Conservation (phyloP, 129 eudicot genomes). For the Flaveria sonorensis region DNA sequence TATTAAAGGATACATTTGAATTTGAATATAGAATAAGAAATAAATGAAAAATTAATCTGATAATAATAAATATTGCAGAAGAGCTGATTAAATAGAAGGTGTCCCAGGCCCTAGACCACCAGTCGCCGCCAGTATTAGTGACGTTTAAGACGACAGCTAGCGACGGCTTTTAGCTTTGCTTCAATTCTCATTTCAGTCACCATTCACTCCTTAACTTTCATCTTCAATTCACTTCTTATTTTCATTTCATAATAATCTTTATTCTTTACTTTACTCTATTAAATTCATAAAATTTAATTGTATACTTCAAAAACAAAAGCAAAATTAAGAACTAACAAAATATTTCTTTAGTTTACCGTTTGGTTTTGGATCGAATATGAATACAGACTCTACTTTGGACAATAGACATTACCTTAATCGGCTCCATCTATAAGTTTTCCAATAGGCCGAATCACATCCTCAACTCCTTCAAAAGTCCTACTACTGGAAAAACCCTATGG, state of each 20-base stretch:
- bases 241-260: too few species aligned
- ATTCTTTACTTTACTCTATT: too few species aligned
- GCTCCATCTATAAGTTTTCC: too few species aligned
- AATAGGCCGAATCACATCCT: too few species aligned
- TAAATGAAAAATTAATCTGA: background rate
- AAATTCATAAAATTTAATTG: background rate
- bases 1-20: background rate
- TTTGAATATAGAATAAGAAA: background rate
- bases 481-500: too few species aligned
- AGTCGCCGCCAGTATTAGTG: conserved; percentile 13
- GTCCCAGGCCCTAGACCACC: conserved; percentile 3
- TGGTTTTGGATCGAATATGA: too few species aligned
- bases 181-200: background rate
- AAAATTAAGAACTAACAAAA: background rate
- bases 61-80: background rate
- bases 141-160: conserved; percentile 13
- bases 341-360: background rate
- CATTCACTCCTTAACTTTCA: too few species aligned
- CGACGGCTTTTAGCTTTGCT: conserved; percentile 15
- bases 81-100: background rate
- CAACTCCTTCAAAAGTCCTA: too few species aligned
- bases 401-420: too few species aligned
- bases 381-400: too few species aligned
- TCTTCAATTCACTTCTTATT: too few species aligned
- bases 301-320: background rate